Evolutionary conservation across 2,329 filamentous ascomycete species (phyloP).

Genomic region (Colletotrichum chlorophyti): DNA sequence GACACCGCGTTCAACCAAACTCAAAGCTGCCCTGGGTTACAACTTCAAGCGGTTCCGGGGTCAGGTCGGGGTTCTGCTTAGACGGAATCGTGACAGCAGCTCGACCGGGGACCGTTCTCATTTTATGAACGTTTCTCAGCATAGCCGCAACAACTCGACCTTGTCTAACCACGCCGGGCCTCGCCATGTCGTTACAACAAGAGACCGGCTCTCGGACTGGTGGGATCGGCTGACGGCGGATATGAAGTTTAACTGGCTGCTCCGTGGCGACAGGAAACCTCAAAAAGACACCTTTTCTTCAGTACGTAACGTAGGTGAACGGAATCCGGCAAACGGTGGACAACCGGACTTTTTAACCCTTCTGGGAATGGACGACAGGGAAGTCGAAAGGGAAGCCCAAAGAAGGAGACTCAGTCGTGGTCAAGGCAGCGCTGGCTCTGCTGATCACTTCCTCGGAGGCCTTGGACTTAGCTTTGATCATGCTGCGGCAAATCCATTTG

Average conservation of each 20-base stretch:
- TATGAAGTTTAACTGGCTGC: slow-evolving; percentile 45
- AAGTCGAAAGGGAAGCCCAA: slow-evolving; percentile 46
- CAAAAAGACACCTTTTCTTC: slow-evolving; percentile 36
- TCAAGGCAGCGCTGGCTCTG: slow-evolving; percentile 41
- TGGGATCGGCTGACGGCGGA: slow-evolving; percentile 51
- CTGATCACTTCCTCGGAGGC: slow-evolving; percentile 47
- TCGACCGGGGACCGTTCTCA: slow-evolving; percentile 45
- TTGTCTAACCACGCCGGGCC: slow-evolving; percentile 19
- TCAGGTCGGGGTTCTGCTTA: slow-evolving; percentile 39
- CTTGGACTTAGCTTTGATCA: slow-evolving; percentile 45
- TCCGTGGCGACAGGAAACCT: slow-evolving; percentile 37
- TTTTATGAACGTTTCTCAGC: slow-evolving; percentile 46
- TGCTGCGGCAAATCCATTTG: slow-evolving; percentile 50
- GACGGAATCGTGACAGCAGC: slow-evolving; percentile 52
- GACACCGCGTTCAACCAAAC: slow-evolving; percentile 50
- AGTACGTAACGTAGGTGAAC: slow-evolving; percentile 34
- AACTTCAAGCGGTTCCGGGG: slow-evolving; percentile 43
- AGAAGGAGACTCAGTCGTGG: slow-evolving; percentile 40
- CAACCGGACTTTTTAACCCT: slow-evolving; percentile 53
- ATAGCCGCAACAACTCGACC: slow-evolving; percentile 47
- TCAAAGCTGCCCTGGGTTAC: slow-evolving; percentile 47
- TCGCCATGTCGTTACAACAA: slow-evolving; percentile 36
- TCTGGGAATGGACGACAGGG: slow-evolving; percentile 49
- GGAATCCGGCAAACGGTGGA: slow-evolving; percentile 27
- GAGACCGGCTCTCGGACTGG: slow-evolving; percentile 51